Evolutionary conservation across 2,329 filamentous ascomycete species (phyloP).

Genomic region (Tympanopsis confertula): DNA sequence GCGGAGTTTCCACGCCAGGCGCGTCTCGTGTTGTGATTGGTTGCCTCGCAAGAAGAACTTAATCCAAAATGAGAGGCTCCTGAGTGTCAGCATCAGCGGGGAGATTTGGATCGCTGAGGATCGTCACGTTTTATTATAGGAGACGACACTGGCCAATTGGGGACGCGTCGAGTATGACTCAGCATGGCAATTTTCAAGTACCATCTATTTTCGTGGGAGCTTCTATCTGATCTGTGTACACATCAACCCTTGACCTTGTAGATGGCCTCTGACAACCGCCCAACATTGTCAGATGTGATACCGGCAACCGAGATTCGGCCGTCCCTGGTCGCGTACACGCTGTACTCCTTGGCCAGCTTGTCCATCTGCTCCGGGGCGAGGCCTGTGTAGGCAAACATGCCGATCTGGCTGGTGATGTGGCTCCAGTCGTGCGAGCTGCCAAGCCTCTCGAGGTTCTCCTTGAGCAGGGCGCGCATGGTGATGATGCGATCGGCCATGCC

Average conservation of each 20-base stretch:
- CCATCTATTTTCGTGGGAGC: no score
- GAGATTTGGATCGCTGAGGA: no score
- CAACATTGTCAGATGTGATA: conserved; percentile 45
- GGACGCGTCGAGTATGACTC: no score
- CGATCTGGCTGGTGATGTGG: conserved; percentile 67
- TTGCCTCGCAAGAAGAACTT: no score
- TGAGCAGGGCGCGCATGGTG: conserved; percentile 61
- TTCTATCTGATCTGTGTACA: neutral
- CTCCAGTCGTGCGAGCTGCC: conserved; percentile 69
- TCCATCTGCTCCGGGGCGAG: conserved; percentile 65
- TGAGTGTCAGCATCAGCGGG: no score
- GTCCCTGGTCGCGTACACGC: conserved; percentile 65
- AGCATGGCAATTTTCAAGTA: no score
- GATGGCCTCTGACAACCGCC: conserved; percentile 46
- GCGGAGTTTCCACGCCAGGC: no score
- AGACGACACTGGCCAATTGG: no score
- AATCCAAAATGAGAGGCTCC: no score
- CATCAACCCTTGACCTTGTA: conserved; percentile 39
- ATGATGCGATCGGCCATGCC: conserved; percentile 72
- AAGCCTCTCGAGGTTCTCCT: conserved; percentile 60
- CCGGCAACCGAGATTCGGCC: conserved; percentile 50
- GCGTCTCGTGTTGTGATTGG: no score
- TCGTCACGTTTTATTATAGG: no score
- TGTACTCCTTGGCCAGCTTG: conserved; percentile 59
- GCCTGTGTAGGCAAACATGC: conserved; percentile 72